These are phyloP conservation scores for Euphorbia schlechtendalii DNA, from an alignment of 441 rosid genomes.

Conservation along the genomic window DNA sequence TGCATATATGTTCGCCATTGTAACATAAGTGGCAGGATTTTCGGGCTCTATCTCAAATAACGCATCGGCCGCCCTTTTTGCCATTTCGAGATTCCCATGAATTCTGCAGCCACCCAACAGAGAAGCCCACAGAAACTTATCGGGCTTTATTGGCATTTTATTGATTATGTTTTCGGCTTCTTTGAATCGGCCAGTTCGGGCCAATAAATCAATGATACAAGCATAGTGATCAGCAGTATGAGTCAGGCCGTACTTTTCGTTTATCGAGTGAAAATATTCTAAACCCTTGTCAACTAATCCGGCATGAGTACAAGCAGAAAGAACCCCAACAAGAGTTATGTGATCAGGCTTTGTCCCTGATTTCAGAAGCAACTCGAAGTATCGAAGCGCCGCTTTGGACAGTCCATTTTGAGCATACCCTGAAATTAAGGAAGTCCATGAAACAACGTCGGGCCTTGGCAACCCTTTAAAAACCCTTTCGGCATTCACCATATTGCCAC, in stretches of 20 bases:
- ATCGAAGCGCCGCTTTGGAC: conserved; percentile 9
- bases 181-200: conserved; percentile 35
- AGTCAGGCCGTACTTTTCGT: conserved; percentile 24
- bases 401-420: conserved; percentile 21
- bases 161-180: conserved; percentile 35
- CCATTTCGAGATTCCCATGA: conserved; percentile 36
- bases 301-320: conserved; percentile 37
- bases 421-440: conserved; percentile 17
- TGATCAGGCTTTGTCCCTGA: conserved; percentile 19
- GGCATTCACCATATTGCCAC: conserved; percentile 17
- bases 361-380: conserved; percentile 14
- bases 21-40: conserved; percentile 21
- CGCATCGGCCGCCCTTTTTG: conserved; percentile 29
- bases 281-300: conserved; percentile 42
- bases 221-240: conserved; percentile 42
- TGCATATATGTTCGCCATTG: conserved; percentile 20
- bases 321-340: conserved; percentile 17
- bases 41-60: conserved; percentile 19
- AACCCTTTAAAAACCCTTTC: conserved; percentile 16
- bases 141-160: conserved; percentile 40
- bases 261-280: conserved; percentile 35
- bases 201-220: conserved; percentile 42
- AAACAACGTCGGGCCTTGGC: conserved; percentile 12
- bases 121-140: conserved; percentile 41
- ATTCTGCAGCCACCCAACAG: conserved; percentile 47